phyloP scores from a whole-genome alignment of 441 rosid species.

The Aquilaria agallochum region DNA sequence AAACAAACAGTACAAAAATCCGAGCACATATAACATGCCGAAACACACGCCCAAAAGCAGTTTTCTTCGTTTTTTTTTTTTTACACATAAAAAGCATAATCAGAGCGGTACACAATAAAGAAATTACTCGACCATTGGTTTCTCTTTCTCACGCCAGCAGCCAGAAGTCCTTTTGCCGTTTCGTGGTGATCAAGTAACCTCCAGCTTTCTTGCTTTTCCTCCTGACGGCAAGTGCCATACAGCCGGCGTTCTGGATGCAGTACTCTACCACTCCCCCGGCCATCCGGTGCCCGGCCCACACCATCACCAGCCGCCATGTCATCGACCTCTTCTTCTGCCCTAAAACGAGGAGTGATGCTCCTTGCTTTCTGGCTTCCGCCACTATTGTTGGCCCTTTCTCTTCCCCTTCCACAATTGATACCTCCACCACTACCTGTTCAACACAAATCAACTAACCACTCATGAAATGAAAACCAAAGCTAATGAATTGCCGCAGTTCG shows the following conservation, averaged over 20 bases:
- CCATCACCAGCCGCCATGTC: constrained; percentile 78
- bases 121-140: background rate
- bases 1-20: too few species aligned
- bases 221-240: constrained; percentile 90
- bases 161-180: constrained; percentile 95
- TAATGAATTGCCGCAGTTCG: too few species aligned
- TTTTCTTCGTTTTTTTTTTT: background rate
- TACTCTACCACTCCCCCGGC: constrained; percentile 62
- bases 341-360: constrained; percentile 53
- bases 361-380: constrained; percentile 70
- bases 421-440: constrained; percentile 58
- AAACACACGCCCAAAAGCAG: constrained; percentile 6
- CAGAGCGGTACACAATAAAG: background rate
- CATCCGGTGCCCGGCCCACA: constrained; percentile 55
- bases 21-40: too few species aligned
- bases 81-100: background rate
- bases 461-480: background rate
- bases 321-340: constrained; percentile 71
- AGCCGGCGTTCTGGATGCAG: constrained; percentile 74
- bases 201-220: constrained; percentile 77
- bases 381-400: constrained; percentile 83
- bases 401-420: constrained; percentile 57
- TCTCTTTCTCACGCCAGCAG: constrained; percentile 50
- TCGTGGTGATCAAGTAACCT: constrained; percentile 88
- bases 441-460: background rate